Evolutionary conservation across 106 monocot species (phyloP), one percentile per base, ranked within the genome.

Genomic region (Amphibolis antarctica): DNA sequence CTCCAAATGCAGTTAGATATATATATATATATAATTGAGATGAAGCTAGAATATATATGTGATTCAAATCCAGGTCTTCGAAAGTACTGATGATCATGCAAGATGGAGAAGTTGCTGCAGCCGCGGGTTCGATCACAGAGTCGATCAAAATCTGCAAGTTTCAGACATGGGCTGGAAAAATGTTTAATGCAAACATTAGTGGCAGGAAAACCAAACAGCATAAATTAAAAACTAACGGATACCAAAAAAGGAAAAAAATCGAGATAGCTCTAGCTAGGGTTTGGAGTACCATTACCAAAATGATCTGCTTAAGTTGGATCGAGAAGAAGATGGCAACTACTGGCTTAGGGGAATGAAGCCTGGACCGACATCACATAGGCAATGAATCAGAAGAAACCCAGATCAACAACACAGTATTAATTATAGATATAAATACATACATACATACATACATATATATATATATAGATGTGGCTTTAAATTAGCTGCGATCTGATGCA

Each of bases 291-390:
- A 21, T 20, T 55, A 23, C 4, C n/a, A 17, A 0, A 17, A 15
- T 10, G 49, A 49, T 49, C n/a, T 49, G 14, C 24, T 19, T 55
- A 20, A 20, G 9, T 11, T 23, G 54, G 6, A 19, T n/a, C n/a
- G n/a, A n/a, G n/a, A 1, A 21, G 12, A 23, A 25, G 19, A 21
- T 19, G 54, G 54, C 24, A 55, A 55, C 6, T 73, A 72, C 30
- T 49, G 82, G 79, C 62, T 79, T 53, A 73, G 72, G 76, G 83
- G 79, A 79, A 79, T 76, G 79, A 83, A 83, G 83, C 83, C 79
- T 79, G 79, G 83, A 79, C 83, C 79, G 79, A 83, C 60, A 49
- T 76, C 75, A 65, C 42, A 55, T 55, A 36, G 36, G 7, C 36
- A 36, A 36, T 36, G 36, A 36, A 55, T 19, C 20, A 55, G 12